Evolutionary conservation across 1,139 yeast species (phyloP), one percentile per base, ranked within the genome.

Genomic region (Debaryomyces singareniensis): DNA sequence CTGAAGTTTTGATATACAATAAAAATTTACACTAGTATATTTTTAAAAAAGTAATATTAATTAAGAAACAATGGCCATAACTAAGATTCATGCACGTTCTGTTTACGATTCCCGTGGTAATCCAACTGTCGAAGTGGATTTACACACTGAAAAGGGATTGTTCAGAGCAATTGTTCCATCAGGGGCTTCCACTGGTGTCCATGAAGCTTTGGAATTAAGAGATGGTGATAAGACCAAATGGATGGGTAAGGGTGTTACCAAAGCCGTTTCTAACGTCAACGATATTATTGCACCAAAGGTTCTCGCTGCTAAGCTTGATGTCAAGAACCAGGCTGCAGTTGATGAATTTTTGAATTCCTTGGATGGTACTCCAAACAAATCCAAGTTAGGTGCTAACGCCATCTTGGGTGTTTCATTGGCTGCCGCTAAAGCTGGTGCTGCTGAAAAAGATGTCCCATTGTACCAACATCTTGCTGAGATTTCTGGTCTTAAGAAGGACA

Each of bases 31-130:
- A n/a, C n/a, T n/a, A n/a, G n/a, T n/a, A n/a, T n/a, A n/a, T n/a
- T n/a, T n/a, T n/a, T n/a, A n/a, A n/a, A n/a, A n/a, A 18, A 7
- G n/a, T 18, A 13, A 23, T 23, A 23, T 7, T 23, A 10, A 23
- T 7, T 28, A 20, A 20, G 21, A 35, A 24, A 28, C 22, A 35
- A 54, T 53, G 60, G 44, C 58, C 29, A 38, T 53, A 37, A 35
- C 49, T 34, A 82, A 83, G 67, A 67, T 83, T 51, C 75, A 69
- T 65, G 80, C 95, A 49, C 82, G 95, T 69, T 78, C 75, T 70
- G 89, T 85, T 64, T 85, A 85, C 77, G 95, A 85, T 70, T 84
- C 95, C 47, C 83, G 95, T 69, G 94, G 94, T 66, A 84, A 84
- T 76, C 95, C 95, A 63, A 84, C 95, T 45, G 94, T 84, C 48